Evolutionary conservation across 129 eudicot species (phyloP).

Genomic region (Logfia minima): DNA sequence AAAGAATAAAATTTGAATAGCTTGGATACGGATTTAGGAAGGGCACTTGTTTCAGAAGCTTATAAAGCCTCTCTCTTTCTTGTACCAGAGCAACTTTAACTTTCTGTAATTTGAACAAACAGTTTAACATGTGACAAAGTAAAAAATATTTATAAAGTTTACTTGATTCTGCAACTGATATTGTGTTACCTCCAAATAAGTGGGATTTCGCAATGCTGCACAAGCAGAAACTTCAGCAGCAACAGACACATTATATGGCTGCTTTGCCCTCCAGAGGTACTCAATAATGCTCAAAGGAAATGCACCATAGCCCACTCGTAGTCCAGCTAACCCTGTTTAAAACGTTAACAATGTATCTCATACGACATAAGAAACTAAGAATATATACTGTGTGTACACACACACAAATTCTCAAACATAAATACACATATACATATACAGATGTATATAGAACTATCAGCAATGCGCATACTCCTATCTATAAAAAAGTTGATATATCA

Average conservation of each 20-base stretch:
- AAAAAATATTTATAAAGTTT: neutral
- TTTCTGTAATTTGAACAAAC: constrained; percentile 43
- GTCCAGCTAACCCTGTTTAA: constrained; percentile 86
- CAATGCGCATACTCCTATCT: no score
- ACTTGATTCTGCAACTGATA: neutral
- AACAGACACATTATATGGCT: constrained; percentile 98
- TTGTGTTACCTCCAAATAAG: constrained; percentile 72
- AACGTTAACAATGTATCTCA: constrained; percentile 2
- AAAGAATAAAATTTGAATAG: constrained; percentile 93
- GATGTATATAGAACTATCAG: no score
- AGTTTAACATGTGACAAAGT: neutral
- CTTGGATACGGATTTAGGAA: constrained; percentile 95
- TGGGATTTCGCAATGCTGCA: constrained; percentile 86
- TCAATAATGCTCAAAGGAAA: constrained; percentile 89
- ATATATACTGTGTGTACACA: neutral
- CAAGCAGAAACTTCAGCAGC: constrained; percentile 99
- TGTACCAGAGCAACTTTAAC: constrained; percentile 85
- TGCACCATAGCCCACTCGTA: constrained; percentile 97
- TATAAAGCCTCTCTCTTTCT: constrained; percentile 85
- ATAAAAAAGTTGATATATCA: no score
- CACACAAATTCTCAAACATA: no score
- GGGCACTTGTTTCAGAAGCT: constrained; percentile 77
- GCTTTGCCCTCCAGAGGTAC: constrained; percentile 95
- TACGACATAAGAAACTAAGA: neutral
- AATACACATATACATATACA: no score